Percentiles rank a stretch among this genome's conserved stretches.
phyloP scores from a whole-genome alignment of 305 asterid species.

The Fraxinus nigra region DNA sequence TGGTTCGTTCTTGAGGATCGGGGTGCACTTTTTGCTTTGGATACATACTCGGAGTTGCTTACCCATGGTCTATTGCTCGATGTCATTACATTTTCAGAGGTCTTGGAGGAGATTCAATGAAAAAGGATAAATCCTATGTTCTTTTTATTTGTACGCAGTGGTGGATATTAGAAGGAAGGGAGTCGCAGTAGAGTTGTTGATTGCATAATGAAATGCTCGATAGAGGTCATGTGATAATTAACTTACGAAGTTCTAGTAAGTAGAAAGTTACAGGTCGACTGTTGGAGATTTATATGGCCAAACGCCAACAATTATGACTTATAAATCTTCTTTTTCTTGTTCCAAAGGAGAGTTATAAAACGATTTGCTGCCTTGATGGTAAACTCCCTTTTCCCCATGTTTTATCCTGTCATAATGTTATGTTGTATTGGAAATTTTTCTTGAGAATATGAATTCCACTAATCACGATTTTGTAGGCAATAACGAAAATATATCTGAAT shows the following conservation, averaged over 20 bases:
- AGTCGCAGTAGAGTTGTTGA: constrained; percentile 69
- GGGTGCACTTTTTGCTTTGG: constrained; percentile 46
- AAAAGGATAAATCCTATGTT: constrained; percentile 48
- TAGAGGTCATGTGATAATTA: constrained; percentile 60
- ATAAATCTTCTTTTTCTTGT: constrained; percentile 7
- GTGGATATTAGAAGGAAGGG: constrained; percentile 69
- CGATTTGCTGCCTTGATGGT: not conserved
- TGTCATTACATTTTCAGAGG: constrained; percentile 49
- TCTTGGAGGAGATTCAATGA: constrained; percentile 56
- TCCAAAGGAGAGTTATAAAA: not conserved
- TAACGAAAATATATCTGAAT: not conserved
- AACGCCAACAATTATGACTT: constrained; percentile 8
- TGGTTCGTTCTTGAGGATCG: constrained; percentile 61
- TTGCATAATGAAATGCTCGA: constrained; percentile 83
- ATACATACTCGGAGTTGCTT: constrained; percentile 67
- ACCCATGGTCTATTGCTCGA: constrained; percentile 56
- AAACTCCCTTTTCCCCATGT: not conserved
- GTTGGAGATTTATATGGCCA: constrained; percentile 20
- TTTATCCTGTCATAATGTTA: not conserved
- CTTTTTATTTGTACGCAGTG: constrained; percentile 60
- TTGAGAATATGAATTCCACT: not conserved
- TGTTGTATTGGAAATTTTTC: not conserved
- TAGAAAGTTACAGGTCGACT: constrained; percentile 30
- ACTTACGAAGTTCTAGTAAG: constrained; percentile 55
- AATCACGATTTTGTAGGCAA: not conserved